Evolutionary conservation across 2,329 filamentous ascomycete genomes (phyloP).

Genomic region (Ophiostoma sp.): DNA sequence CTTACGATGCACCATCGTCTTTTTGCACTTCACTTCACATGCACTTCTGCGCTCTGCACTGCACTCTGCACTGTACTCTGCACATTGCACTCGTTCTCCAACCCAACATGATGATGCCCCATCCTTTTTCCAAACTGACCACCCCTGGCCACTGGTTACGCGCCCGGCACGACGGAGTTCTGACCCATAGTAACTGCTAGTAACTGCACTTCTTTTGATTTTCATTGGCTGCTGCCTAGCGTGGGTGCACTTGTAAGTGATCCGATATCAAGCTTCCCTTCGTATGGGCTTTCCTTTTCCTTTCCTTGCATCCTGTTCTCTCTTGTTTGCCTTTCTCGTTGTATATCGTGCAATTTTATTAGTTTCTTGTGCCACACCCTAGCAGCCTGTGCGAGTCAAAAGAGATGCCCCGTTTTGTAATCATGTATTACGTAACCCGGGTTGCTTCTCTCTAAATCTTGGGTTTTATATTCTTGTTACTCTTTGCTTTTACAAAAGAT

Average conservation of each 20-base stretch:
- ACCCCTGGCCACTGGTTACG: slow-evolving; percentile 23
- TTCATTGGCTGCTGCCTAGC: not conserved
- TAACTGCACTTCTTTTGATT: not conserved
- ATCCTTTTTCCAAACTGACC: slow-evolving; percentile 12
- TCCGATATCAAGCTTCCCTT: not conserved
- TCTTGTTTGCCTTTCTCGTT: not conserved
- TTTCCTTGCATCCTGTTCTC: not conserved
- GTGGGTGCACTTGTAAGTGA: not conserved
- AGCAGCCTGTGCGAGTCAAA: too few relatives aligned
- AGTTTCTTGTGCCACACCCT: not conserved
- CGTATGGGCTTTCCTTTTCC: not conserved
- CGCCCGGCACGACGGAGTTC: slow-evolving; percentile 24
- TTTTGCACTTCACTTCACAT: not conserved
- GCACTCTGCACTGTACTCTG: not conserved
- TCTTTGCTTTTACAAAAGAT: too few relatives aligned
- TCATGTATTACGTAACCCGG: too few relatives aligned
- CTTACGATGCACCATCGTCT: not conserved
- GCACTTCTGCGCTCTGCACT: not conserved
- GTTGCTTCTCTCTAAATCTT: too few relatives aligned
- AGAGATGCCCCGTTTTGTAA: too few relatives aligned
- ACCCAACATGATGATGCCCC: slow-evolving; percentile 2
- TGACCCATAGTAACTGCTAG: slow-evolving; percentile 16
- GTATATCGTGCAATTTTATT: not conserved
- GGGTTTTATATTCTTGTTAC: too few relatives aligned
- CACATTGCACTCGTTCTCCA: not conserved